Percentiles rank a stretch among this genome's conserved stretches.
Conservation (phyloP, 495 filamentous ascomycete genomes). For the Penicillium atrosanguineum region DNA sequence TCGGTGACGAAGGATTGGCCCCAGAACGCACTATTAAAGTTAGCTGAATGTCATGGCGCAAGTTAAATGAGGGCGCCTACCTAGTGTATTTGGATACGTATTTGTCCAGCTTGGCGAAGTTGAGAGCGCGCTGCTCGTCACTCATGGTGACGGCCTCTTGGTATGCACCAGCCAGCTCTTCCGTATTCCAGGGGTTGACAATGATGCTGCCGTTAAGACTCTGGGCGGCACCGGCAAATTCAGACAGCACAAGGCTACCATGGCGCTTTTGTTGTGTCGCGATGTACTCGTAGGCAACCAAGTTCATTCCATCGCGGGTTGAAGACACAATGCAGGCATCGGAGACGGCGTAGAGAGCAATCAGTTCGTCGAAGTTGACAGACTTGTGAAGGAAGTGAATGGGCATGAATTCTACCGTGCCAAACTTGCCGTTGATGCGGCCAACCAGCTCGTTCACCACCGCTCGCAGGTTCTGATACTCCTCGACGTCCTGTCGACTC, state of each 20-base stretch:
- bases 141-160: conserved; percentile 93
- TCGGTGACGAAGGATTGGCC: conserved; percentile 91
- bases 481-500: conserved; percentile 90
- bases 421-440: conserved; percentile 92
- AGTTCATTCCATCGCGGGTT: conserved; percentile 97
- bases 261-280: conserved; percentile 85
- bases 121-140: conserved; percentile 76
- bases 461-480: conserved; percentile 92
- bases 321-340: conserved; percentile 94
- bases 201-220: conserved; percentile 89
- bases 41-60: conserved; percentile 3
- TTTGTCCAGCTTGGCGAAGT: conserved; percentile 85
- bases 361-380: conserved; percentile 86
- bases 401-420: conserved; percentile 95
- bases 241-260: conserved; percentile 88
- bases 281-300: conserved; percentile 98
- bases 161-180: conserved; percentile 89
- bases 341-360: conserved; percentile 88
- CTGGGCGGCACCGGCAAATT: conserved; percentile 93
- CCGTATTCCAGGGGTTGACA: conserved; percentile 97
- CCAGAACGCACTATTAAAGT: conserved; percentile 77
- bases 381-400: conserved; percentile 98
- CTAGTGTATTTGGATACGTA: conserved; percentile 96
- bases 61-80: conserved; percentile 30
- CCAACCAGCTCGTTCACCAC: conserved; percentile 95